Conservation (phyloP, 306 rosid genomes). For the Quercus gilva region DNA sequence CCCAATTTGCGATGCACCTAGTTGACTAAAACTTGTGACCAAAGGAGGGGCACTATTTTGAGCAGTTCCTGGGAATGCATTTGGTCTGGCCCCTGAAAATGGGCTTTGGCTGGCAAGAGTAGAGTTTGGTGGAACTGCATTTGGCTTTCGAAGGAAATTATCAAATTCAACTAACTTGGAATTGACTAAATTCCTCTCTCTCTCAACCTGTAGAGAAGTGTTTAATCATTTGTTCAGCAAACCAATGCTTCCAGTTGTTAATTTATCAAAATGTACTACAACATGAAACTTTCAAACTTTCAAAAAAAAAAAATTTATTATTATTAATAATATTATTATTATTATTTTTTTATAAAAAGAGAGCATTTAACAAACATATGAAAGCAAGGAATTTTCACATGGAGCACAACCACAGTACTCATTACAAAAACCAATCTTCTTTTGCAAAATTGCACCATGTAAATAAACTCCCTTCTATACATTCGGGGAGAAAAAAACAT, state of each 20-base stretch:
- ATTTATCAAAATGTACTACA: neutral
- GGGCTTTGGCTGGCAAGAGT: slow-evolving; percentile 41
- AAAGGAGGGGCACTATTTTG: slow-evolving; percentile 57
- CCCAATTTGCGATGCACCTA: slow-evolving; percentile 53
- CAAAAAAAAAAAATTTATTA: too few relatives aligned
- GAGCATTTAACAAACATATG: neutral
- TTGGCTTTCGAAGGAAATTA: slow-evolving; percentile 57
- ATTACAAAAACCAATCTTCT: neutral
- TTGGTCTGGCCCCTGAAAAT: slow-evolving; percentile 39
- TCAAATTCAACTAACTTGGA: slow-evolving; percentile 75
- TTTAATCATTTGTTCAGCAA: slow-evolving; percentile 15
- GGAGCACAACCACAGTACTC: neutral
- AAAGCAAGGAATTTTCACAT: neutral
- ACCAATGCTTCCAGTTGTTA: slow-evolving; percentile 1
- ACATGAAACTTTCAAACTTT: neutral
- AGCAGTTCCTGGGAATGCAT: slow-evolving; percentile 38
- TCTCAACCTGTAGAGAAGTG: slow-evolving; percentile 66
- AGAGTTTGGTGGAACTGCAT: slow-evolving; percentile 30
- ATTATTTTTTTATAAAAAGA: neutral
- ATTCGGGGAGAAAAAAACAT: too few relatives aligned
- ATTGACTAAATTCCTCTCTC: slow-evolving; percentile 70
- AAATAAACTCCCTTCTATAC: too few relatives aligned
- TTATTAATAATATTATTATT: too few relatives aligned
- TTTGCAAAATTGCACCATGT: too few relatives aligned
- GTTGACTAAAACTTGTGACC: slow-evolving; percentile 83